phyloP scores from a whole-genome alignment of 2,329 filamentous ascomycete genomes.

The Corynespora cassiicola region DNA sequence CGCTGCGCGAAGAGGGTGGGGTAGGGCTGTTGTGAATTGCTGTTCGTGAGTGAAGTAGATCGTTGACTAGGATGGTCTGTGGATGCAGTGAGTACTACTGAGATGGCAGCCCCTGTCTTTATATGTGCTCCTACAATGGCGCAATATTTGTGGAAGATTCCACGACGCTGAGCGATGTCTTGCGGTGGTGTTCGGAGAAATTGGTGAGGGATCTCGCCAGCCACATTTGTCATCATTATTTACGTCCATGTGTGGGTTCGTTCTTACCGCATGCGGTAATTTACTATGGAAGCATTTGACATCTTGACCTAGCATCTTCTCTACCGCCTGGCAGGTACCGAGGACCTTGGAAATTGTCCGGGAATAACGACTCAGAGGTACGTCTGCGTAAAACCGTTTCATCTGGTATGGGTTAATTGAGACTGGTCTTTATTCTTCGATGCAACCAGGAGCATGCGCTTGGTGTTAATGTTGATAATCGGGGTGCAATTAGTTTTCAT shows the following conservation, averaged over 20 bases:
- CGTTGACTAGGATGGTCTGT: neutral
- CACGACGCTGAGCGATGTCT: conserved; percentile 11
- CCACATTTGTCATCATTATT: conserved; percentile 27
- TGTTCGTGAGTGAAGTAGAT: neutral
- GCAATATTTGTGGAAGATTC: conserved; percentile 30
- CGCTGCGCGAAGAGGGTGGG: neutral
- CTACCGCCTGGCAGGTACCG: too few species aligned
- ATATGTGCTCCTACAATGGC: conserved; percentile 6
- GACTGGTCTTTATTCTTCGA: too few species aligned
- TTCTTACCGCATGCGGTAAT: conserved; percentile 12
- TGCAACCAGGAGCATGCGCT: too few species aligned
- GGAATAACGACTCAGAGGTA: too few species aligned
- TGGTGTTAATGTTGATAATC: too few species aligned
- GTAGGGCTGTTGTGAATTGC: conserved; percentile 1
- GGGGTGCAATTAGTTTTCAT: too few species aligned
- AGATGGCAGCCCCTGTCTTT: too few species aligned
- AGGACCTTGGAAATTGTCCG: too few species aligned
- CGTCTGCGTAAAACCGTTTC: too few species aligned
- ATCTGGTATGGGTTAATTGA: too few species aligned
- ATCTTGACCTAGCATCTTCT: too few species aligned
- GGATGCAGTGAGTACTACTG: too few species aligned
- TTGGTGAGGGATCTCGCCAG: conserved; percentile 2
- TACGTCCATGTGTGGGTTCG: neutral
- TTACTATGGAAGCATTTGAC: conserved; percentile 3
- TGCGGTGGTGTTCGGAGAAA: conserved; percentile 10